A percentile compares a stretch with the other conserved stretches of the same genome.
Evolutionary conservation across 2,329 filamentous ascomycete genomes (phyloP).

Genomic region (Penicillium sp.): DNA sequence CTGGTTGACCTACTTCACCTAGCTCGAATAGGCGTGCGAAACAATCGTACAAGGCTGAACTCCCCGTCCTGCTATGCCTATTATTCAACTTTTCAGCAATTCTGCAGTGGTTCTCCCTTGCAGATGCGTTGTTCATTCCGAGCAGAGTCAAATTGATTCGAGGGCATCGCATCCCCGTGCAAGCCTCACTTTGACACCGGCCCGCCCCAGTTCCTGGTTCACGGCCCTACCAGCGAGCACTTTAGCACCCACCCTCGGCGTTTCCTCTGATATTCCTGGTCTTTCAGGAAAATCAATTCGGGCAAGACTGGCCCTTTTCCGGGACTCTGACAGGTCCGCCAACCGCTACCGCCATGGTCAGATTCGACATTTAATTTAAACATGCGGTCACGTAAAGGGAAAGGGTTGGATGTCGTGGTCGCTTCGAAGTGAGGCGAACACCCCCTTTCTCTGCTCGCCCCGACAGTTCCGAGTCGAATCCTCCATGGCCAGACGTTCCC

Average conservation of each 20-base stretch:
- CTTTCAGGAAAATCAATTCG: neutral
- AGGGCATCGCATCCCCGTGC: conserved; percentile 18
- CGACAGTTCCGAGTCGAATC: conserved; percentile 30
- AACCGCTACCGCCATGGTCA: conserved; percentile 4
- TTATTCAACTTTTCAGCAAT: neutral
- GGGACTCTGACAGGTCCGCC: conserved; percentile 1
- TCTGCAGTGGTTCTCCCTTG: conserved; percentile 2
- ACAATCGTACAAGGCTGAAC: neutral
- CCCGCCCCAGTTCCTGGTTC: conserved; percentile 13
- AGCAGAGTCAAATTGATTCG: conserved; percentile 14
- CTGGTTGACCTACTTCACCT: neutral
- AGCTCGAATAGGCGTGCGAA: conserved; percentile 3
- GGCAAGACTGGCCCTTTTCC: neutral
- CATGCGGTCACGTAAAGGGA: conserved; percentile 9
- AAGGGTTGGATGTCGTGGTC: conserved; percentile 40
- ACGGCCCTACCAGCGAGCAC: neutral
- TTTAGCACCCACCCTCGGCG: neutral
- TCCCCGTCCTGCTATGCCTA: neutral
- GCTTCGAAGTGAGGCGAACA: conserved; percentile 43
- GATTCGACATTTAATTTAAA: conserved; percentile 14
- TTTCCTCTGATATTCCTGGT: conserved; percentile 4
- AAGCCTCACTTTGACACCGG: conserved; percentile 33
- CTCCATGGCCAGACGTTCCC: neutral
- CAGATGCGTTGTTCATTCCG: conserved; percentile 12
- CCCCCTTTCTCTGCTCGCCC: conserved; percentile 25